Evolutionary conservation across 441 rosid species (phyloP).

Genomic region (Mallotus repandus): DNA sequence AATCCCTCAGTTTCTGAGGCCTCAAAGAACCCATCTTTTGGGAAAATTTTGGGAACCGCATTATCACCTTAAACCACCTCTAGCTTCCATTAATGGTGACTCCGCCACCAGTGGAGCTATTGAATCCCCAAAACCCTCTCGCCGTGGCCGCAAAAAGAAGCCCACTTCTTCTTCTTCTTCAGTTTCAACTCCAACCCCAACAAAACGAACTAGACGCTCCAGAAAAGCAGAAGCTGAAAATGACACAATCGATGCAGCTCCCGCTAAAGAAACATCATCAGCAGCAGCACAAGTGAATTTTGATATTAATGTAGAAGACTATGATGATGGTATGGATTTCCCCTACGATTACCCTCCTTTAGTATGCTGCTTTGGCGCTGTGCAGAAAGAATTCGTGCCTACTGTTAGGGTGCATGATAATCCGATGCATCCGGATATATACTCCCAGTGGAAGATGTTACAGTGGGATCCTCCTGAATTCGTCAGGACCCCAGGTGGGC

Average conservation of each 20-base stretch:
- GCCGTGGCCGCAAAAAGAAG: conserved; percentile 65
- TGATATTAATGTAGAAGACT: conserved; percentile 37
- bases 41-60: not conserved
- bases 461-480: conserved; percentile 97
- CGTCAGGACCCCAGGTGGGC: conserved; percentile 89
- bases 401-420: conserved; percentile 71
- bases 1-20: conserved; percentile 2
- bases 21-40: not conserved
- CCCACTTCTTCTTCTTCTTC: conserved; percentile 22
- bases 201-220: conserved; percentile 23
- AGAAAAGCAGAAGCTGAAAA: conserved; percentile 26
- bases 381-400: conserved; percentile 77
- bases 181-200: conserved; percentile 24
- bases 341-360: conserved; percentile 76
- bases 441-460: conserved; percentile 88
- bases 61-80: conserved; percentile 19
- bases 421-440: conserved; percentile 78
- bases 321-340: conserved; percentile 69
- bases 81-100: conserved; percentile 39
- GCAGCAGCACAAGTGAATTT: conserved; percentile 14
- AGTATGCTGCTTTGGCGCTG: conserved; percentile 88
- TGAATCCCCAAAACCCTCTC: conserved; percentile 54
- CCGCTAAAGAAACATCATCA: conserved; percentile 1
- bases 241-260: conserved; percentile 20
- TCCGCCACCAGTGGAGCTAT: conserved; percentile 34